Conservation (phyloP, 306 rosid genomes). For the Mimosa bimucronata region DNA sequence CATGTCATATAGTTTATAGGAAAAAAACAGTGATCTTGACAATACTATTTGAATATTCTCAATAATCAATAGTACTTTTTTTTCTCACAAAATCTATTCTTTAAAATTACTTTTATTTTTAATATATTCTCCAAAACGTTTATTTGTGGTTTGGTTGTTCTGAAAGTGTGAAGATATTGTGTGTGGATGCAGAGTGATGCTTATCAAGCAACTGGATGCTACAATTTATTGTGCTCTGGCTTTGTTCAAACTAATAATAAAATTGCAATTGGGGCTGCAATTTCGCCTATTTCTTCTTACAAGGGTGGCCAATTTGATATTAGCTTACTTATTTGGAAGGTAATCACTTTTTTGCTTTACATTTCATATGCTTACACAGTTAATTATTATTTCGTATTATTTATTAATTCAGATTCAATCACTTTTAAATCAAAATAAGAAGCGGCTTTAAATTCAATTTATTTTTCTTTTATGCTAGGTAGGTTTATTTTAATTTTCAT, state of each 20-base stretch:
- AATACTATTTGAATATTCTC: too few relatives aligned
- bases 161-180: conserved; percentile 19
- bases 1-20: too few relatives aligned
- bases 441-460: neutral
- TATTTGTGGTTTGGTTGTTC: neutral
- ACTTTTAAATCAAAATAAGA: neutral
- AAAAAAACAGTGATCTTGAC: too few relatives aligned
- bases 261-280: conserved; percentile 81
- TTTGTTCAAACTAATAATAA: conserved; percentile 74
- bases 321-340: conserved; percentile 87
- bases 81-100: too few relatives aligned
- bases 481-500: neutral
- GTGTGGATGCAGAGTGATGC: conserved; percentile 66
- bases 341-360: conserved; percentile 22
- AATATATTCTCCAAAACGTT: too few relatives aligned
- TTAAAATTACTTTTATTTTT: too few relatives aligned
- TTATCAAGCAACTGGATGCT: conserved; percentile 81
- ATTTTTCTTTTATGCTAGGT: neutral
- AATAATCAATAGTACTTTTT: too few relatives aligned
- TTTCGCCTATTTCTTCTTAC: conserved; percentile 71
- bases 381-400: neutral
- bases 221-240: conserved; percentile 79
- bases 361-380: neutral
- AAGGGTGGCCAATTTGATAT: conserved; percentile 76
- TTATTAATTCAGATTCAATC: neutral